Evolutionary conservation across 306 rosid genomes (phyloP), one percentile per base, ranked within the genome.

Genomic region (Clitoria ternatea): DNA sequence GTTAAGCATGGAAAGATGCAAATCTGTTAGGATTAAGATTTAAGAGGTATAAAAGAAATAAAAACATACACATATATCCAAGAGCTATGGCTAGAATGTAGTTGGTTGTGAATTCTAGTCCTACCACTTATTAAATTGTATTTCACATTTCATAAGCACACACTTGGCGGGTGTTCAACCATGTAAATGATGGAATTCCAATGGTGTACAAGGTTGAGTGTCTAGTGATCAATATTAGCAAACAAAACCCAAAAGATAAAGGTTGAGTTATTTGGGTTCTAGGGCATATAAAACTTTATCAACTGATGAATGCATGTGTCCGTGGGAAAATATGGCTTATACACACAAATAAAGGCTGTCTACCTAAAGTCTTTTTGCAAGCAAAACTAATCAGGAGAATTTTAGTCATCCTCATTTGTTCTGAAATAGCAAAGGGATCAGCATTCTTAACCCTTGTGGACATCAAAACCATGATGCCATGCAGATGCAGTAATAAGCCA

Each of bases 61-160:
- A 18, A 9, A 13, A 32, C 2, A 19, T 44, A 44, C 2, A 17
- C 23, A 52, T 22, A 56, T 14, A 32, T 15, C 44, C 59, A 49
- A 39, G 54, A 40, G 37, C 57, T 54, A 68, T 18, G 47, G 47
- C 53, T 26, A 60, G 43, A 60, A 39, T 32, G 29, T 61, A 59
- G 22, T 35, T 22, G 14, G 37, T 42, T 45, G 27, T 48, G 44
- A 57, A 30, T 30, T 67, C 53, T 12, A 73, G 22, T 65, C 71
- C 39, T 22, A 22, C 45, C 6, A 4, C 5, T 63, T 23, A 11
- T 11, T 17, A 20, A 11, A 10, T 22, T 47, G 6, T 15, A 64
- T 8, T 62, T 55, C 18, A 62, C 32, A 47, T 54, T 57, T 69
- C 53, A 74, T 15, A 48, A 13, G 37, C 42, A 77, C 72, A 66